Conservation (phyloP, 352 stramenopile species). For the Globisporangium paddicum region DNA sequence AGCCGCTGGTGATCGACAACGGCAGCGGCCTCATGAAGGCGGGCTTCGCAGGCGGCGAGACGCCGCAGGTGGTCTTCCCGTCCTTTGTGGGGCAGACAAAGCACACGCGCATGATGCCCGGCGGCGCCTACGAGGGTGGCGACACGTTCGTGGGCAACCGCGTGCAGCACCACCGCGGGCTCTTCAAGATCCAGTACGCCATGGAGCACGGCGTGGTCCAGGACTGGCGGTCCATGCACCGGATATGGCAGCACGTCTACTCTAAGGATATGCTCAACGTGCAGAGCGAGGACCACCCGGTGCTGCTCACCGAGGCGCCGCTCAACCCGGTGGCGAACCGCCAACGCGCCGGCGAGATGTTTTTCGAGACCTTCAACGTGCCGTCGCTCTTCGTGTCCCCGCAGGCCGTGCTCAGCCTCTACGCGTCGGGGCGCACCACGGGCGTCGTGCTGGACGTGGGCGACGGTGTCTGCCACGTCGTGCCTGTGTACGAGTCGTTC, state of each 20-base stretch:
- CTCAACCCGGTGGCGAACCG: constrained; percentile 76
- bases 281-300: constrained; percentile 78
- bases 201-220: constrained; percentile 86
- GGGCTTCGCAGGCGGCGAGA: constrained; percentile 75
- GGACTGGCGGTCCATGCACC: constrained; percentile 86
- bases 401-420: constrained; percentile 85
- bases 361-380: constrained; percentile 86
- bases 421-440: constrained; percentile 83
- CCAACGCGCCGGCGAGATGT: constrained; percentile 73
- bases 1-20: constrained; percentile 87
- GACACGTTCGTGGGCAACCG: constrained; percentile 77
- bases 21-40: constrained; percentile 81
- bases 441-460: constrained; percentile 88
- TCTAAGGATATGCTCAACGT: constrained; percentile 87
- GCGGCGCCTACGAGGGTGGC: constrained; percentile 69
- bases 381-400: constrained; percentile 84
- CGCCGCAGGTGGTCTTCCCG: constrained; percentile 71
- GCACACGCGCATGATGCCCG: constrained; percentile 80
- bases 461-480: constrained; percentile 81
- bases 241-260: constrained; percentile 89
- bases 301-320: constrained; percentile 81
- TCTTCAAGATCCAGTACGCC: constrained; percentile 82
- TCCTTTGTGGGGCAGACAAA: constrained; percentile 72
- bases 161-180: constrained; percentile 71
- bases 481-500: constrained; percentile 85